Percentiles rank a stretch among this genome's conserved stretches.
These are phyloP conservation scores for Alternaria triticimaculans DNA, from an alignment of 2,329 filamentous ascomycete species.

Conservation along the genomic window DNA sequence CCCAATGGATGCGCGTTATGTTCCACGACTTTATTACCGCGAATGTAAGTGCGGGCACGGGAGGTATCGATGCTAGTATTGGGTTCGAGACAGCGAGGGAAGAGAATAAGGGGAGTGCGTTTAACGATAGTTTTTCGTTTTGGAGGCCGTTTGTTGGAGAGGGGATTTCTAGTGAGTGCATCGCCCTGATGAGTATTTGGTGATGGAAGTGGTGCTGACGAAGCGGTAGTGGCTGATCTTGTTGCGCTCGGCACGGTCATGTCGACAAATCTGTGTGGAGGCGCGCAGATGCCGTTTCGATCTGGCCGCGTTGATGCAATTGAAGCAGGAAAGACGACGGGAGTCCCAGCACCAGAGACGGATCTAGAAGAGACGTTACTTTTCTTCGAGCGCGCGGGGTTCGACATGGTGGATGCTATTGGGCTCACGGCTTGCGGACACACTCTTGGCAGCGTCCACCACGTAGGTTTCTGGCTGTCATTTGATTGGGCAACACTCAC, in stretches of 20 bases:
- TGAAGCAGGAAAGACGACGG: constrained; percentile 21
- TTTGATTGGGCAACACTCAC: not conserved
- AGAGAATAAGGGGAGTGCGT: constrained; percentile 36
- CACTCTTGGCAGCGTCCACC: constrained; percentile 36
- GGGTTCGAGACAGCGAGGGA: constrained; percentile 33
- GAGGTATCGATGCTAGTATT: constrained; percentile 42
- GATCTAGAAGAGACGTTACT: constrained; percentile 25
- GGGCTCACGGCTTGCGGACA: constrained; percentile 40
- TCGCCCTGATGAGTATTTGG: not conserved
- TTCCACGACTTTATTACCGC: constrained; percentile 43
- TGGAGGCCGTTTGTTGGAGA: constrained; percentile 29
- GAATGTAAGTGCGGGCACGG: constrained; percentile 29
- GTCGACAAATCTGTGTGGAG: constrained; percentile 35
- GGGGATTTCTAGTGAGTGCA: not conserved
- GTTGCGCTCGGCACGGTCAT: constrained; percentile 33
- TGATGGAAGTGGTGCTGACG: not conserved
- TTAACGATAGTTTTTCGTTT: constrained; percentile 38
- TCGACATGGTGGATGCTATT: constrained; percentile 32
- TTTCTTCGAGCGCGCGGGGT: constrained; percentile 33
- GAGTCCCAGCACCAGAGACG: constrained; percentile 36
- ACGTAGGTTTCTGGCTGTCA: not conserved
- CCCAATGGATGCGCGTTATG: constrained; percentile 37
- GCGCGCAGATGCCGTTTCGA: constrained; percentile 28
- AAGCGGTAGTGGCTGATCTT: constrained; percentile 30
- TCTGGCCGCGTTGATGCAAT: constrained; percentile 36